phyloP scores from a whole-genome alignment of 495 filamentous ascomycete genomes.

The Recurvomyces mirabilis region DNA sequence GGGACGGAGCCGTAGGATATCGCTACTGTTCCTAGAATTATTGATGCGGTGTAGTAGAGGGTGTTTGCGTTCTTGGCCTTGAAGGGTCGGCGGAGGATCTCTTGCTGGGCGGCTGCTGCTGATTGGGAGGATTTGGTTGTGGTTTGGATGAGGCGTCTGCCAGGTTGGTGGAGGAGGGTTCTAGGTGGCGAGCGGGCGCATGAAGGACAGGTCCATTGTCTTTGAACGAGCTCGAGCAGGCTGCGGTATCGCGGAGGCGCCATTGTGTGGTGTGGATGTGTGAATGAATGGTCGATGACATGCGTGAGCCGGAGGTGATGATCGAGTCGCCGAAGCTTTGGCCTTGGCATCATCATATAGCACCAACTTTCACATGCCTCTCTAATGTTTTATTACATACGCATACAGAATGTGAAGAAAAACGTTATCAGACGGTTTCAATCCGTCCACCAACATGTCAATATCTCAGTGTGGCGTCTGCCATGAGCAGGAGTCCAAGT shows the following conservation, averaged over 20 bases:
- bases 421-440: neutral
- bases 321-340: neutral
- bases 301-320: neutral
- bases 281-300: neutral
- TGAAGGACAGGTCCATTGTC: constrained; percentile 15
- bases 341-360: neutral
- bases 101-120: constrained; percentile 41
- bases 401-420: too few species aligned
- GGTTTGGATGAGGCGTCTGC: constrained; percentile 23
- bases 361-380: neutral
- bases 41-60: constrained; percentile 65
- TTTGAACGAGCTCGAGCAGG: constrained; percentile 11
- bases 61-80: constrained; percentile 47
- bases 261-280: constrained; percentile 4
- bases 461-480: constrained; percentile 22
- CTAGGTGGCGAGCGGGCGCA: neutral
- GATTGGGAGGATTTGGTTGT: constrained; percentile 18
- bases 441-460: too few species aligned
- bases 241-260: constrained; percentile 16
- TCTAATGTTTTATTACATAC: neutral
- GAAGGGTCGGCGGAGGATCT: constrained; percentile 43
- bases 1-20: constrained; percentile 93
- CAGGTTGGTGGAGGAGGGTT: neutral
- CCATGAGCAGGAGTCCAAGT: constrained; percentile 26
- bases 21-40: constrained; percentile 82